phyloP scores from a whole-genome alignment of 176 grass and related monocot genomes.

The Miscanthus lutarioriparius region DNA sequence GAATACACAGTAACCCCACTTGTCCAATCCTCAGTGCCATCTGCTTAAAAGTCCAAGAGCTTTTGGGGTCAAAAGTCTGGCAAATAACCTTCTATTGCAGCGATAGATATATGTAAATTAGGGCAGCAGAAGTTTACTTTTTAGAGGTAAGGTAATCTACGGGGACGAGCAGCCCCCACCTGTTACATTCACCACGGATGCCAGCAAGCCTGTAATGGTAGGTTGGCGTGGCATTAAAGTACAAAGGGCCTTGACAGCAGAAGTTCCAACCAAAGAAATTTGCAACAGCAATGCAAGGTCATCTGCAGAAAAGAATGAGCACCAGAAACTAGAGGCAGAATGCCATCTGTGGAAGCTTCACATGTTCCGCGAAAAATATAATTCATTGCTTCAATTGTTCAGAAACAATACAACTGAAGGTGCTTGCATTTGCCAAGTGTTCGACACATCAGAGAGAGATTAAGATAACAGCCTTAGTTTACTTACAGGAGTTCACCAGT shows the following conservation, averaged over 20 bases:
- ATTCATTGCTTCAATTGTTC: background rate
- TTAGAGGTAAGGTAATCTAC: too few relatives aligned
- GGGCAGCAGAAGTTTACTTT: background rate
- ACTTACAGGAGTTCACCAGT: background rate
- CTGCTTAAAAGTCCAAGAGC: background rate
- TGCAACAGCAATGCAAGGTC: background rate
- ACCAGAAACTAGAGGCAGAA: background rate
- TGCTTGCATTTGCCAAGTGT: background rate
- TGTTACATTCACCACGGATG: background rate
- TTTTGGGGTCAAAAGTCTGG: background rate
- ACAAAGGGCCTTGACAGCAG: background rate
- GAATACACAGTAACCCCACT: background rate
- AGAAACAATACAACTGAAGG: conserved; percentile 5
- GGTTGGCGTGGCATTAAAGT: background rate
- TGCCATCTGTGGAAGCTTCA: background rate
- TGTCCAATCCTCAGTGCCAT: background rate
- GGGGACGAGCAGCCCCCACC: too few relatives aligned
- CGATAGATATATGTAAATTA: background rate
- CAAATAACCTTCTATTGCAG: background rate
- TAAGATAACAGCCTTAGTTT: background rate
- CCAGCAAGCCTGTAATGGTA: background rate
- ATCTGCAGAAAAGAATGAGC: background rate
- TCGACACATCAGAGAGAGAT: background rate
- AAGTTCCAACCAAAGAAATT: background rate
- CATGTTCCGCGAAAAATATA: background rate